Conservation (phyloP, 139 green algal species). For the Mesostigma viride region DNA sequence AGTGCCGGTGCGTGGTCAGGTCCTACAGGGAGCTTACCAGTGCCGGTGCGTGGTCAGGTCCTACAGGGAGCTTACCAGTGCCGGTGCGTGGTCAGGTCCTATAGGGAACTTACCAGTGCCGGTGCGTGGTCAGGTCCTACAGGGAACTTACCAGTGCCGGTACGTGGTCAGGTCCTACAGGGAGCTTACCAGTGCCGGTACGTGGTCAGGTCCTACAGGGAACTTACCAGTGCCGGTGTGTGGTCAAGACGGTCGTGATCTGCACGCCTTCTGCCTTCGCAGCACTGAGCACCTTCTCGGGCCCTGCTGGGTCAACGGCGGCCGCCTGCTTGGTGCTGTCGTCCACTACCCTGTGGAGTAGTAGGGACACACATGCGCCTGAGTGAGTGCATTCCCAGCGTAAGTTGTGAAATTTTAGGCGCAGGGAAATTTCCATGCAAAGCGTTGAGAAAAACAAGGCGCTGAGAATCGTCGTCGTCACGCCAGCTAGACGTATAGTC, state of each 20-base stretch:
- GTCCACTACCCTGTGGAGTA: constrained; percentile 16
- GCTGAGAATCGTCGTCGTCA: not conserved
- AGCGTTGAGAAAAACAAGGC: not conserved
- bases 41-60: too few relatives aligned
- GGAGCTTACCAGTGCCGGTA: too few relatives aligned
- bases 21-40: too few relatives aligned
- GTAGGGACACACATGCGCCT: not conserved
- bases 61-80: too few relatives aligned
- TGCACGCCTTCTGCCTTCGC: constrained; percentile 4
- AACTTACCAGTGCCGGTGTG: constrained; percentile 28
- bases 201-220: too few relatives aligned
- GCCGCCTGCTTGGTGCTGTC: constrained; percentile 22
- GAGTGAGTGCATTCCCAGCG: not conserved
- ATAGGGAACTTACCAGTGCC: too few relatives aligned
- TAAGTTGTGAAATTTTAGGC: not conserved
- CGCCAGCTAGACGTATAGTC: too few relatives aligned
- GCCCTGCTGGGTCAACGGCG: constrained; percentile 25
- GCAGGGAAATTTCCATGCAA: not conserved
- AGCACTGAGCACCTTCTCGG: constrained; percentile 14
- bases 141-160: too few relatives aligned
- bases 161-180: too few relatives aligned
- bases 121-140: too few relatives aligned
- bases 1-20: too few relatives aligned
- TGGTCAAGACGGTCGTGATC: constrained; percentile 27
- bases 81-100: too few relatives aligned